These are phyloP conservation scores for Fusarium sp. DNA, from an alignment of 2,329 filamentous ascomycete genomes.

Conservation along the genomic window DNA sequence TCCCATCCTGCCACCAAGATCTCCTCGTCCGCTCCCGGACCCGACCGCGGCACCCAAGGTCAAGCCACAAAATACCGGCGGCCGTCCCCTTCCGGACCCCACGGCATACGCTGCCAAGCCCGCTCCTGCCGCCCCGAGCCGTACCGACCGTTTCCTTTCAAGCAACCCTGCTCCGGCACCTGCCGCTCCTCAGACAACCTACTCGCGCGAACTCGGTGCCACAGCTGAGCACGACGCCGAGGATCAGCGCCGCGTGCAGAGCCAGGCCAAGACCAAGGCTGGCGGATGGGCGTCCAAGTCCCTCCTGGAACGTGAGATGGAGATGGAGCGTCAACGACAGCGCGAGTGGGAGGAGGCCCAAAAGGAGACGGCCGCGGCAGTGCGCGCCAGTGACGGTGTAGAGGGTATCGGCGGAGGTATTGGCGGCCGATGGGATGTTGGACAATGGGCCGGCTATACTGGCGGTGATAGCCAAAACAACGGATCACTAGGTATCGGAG, in stretches of 20 bases:
- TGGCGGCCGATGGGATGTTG: conserved; percentile 79
- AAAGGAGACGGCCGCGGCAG: conserved; percentile 69
- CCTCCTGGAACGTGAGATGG: conserved; percentile 83
- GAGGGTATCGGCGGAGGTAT: conserved; percentile 76
- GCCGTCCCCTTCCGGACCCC: conserved; percentile 39
- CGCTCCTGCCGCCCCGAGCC: conserved; percentile 50
- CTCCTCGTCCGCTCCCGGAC: conserved; percentile 66
- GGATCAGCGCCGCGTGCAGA: conserved; percentile 68
- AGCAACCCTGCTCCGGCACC: conserved; percentile 63
- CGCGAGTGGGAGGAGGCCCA: conserved; percentile 85
- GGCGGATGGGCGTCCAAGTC: conserved; percentile 75
- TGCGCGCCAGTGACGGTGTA: conserved; percentile 62
- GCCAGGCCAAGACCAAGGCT: conserved; percentile 71
- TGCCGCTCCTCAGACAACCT: conserved; percentile 58
- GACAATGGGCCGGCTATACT: conserved; percentile 80
- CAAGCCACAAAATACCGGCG: conserved; percentile 22
- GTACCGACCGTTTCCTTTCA: conserved; percentile 70
- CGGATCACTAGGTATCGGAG: conserved; percentile 74
- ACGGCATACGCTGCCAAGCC: conserved; percentile 33
- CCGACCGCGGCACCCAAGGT: conserved; percentile 48
- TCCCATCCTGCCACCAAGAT: conserved; percentile 42
- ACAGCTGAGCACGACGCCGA: conserved; percentile 73
- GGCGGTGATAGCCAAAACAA: conserved; percentile 81
- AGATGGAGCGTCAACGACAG: conserved; percentile 81
- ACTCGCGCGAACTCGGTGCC: conserved; percentile 66